Conservation (phyloP, 768 basidiomycete genomes). For the Cystobasidium tubakii region DNA sequence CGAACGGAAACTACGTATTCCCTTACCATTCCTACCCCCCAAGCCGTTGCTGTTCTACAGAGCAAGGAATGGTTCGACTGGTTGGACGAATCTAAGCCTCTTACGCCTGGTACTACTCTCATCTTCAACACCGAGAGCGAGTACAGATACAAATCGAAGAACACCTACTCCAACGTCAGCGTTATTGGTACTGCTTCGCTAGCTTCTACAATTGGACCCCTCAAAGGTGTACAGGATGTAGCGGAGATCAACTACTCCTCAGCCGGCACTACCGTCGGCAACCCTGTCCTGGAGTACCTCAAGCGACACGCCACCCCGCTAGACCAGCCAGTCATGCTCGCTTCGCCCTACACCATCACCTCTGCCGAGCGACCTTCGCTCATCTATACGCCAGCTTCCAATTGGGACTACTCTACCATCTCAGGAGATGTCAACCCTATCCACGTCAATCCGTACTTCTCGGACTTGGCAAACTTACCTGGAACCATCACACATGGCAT, state of each 20-base stretch:
- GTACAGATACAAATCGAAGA: constrained; percentile 84
- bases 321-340: constrained; percentile 68
- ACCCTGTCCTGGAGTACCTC: constrained; percentile 86
- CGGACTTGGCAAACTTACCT: constrained; percentile 83
- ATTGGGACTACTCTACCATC: constrained; percentile 89
- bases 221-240: constrained; percentile 39
- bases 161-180: constrained; percentile 69
- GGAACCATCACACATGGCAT: constrained; percentile 97
- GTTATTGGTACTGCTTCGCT: constrained; percentile 76
- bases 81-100: constrained; percentile 73
- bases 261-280: constrained; percentile 60
- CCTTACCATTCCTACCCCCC: constrained; percentile 67
- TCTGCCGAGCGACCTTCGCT: constrained; percentile 58
- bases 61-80: constrained; percentile 98
- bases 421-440: constrained; percentile 99
- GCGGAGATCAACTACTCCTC: constrained; percentile 43
- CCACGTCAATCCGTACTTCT: constrained; percentile 96
- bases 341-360: constrained; percentile 80
- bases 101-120: constrained; percentile 71
- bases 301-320: constrained; percentile 80
- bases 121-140: constrained; percentile 84
- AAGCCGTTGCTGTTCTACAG: constrained; percentile 78
- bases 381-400: constrained; percentile 80
- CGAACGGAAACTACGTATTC: constrained; percentile 82
- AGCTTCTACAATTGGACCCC: constrained; percentile 42